Conservation (phyloP, 2,329 filamentous ascomycete genomes). For the Cercospora citrullina region DNA sequence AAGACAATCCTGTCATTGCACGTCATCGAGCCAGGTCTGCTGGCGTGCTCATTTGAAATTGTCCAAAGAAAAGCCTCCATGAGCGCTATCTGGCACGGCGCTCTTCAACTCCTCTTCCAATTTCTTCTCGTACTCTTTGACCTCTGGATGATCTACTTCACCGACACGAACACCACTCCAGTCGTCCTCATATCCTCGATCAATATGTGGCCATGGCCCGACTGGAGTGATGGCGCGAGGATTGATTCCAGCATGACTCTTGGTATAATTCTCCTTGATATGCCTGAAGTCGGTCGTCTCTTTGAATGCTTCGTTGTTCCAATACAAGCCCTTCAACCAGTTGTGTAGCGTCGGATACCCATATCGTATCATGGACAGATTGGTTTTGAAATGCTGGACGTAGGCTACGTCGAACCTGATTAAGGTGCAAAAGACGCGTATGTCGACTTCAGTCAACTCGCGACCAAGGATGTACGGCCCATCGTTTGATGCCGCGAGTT, state of each 20-base stretch:
- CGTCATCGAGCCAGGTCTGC: not conserved
- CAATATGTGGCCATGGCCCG: conserved; percentile 61
- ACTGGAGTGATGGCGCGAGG: conserved; percentile 63
- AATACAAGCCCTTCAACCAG: conserved; percentile 62
- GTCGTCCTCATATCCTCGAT: conserved; percentile 53
- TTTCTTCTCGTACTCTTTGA: conserved; percentile 38
- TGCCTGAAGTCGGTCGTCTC: conserved; percentile 65
- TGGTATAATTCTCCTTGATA: conserved; percentile 68
- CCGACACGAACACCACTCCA: conserved; percentile 53
- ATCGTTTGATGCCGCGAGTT: conserved; percentile 46
- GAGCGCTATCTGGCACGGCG: not conserved
- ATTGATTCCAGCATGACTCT: conserved; percentile 61
- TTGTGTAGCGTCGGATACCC: conserved; percentile 62
- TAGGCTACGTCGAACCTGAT: conserved; percentile 63
- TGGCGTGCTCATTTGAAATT: conserved; percentile 6
- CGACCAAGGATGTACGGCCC: conserved; percentile 60
- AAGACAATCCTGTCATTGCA: not conserved
- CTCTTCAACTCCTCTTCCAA: conserved; percentile 20
- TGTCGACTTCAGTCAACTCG: conserved; percentile 60
- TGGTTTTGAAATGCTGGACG: conserved; percentile 67
- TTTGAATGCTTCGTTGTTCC: conserved; percentile 55
- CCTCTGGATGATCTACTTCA: conserved; percentile 47
- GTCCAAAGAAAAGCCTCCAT: conserved; percentile 12
- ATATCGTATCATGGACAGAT: conserved; percentile 58
- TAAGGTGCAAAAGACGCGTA: conserved; percentile 58